These are phyloP conservation scores for Solanum piurae DNA, from an alignment of 257 asterid genomes.

Conservation along the genomic window DNA sequence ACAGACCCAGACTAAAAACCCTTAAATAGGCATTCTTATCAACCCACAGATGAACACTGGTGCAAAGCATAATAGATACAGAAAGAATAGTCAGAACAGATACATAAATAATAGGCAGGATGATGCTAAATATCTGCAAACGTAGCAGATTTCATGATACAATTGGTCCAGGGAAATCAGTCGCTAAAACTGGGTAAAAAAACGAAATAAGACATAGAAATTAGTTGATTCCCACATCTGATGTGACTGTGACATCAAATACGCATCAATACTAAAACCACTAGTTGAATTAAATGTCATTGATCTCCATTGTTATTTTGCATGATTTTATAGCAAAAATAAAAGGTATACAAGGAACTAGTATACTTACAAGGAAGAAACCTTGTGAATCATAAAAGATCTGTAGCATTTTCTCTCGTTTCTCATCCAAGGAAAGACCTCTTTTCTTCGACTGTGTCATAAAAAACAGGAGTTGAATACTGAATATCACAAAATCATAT, in stretches of 20 bases:
- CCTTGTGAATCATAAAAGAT: constrained; percentile 82
- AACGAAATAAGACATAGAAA: neutral
- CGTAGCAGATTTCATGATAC: neutral
- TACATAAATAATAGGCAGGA: neutral
- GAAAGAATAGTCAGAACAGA: neutral
- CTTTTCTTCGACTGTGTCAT: constrained; percentile 74
- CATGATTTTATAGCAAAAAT: neutral
- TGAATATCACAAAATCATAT: neutral
- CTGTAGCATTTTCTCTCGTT: constrained; percentile 90
- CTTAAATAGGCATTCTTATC: neutral
- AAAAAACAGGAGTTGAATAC: constrained; percentile 4
- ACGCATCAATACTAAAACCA: neutral
- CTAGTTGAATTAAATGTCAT: neutral
- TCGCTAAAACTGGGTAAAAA: neutral
- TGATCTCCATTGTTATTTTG: neutral
- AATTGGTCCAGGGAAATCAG: neutral
- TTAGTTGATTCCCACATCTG: neutral
- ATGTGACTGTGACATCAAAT: neutral
- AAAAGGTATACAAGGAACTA: constrained; percentile 49
- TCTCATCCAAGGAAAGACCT: constrained; percentile 91
- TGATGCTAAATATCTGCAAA: neutral
- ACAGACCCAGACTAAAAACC: neutral
- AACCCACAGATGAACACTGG: neutral
- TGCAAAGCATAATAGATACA: neutral
- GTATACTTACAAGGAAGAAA: constrained; percentile 76